A percentile compares a stretch with the other conserved stretches of the same genome.
Conservation (phyloP, 306 rosid genomes). For the Rosa multiflora region DNA sequence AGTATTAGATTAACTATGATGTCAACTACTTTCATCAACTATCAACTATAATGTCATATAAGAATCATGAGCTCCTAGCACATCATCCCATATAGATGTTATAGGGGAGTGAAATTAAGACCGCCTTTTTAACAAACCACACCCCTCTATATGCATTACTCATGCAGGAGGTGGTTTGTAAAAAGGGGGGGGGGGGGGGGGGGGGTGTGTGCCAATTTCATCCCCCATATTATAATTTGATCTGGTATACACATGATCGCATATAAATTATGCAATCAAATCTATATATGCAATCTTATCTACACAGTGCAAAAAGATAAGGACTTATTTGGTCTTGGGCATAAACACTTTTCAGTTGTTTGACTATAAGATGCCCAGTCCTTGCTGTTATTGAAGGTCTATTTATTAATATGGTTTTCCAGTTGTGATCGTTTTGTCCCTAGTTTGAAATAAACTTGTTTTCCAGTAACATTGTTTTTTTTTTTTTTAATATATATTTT, state of each 20-base stretch:
- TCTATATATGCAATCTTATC: not conserved
- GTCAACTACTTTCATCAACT: not conserved
- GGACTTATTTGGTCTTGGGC: not conserved
- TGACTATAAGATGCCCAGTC: not conserved
- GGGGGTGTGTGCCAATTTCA: not conserved
- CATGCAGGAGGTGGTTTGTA: not conserved
- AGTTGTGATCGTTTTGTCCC: not conserved
- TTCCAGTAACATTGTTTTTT: not conserved
- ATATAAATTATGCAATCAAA: not conserved
- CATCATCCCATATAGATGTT: not conserved
- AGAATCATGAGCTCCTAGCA: not conserved
- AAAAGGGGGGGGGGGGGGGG: too few species aligned
- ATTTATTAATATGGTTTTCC: not conserved
- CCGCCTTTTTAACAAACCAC: not conserved
- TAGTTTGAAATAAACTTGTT: not conserved
- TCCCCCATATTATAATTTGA: not conserved
- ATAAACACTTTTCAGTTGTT: not conserved
- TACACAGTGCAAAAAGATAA: not conserved
- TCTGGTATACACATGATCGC: not conserved
- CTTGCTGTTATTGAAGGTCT: not conserved
- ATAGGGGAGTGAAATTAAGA: not conserved
- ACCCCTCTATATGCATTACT: not conserved
- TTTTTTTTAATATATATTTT: not conserved
- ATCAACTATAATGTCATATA: not conserved
- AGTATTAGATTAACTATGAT: not conserved